Conservation (phyloP, 495 filamentous ascomycete species). For the Annulohypoxylon moriforme region DNA sequence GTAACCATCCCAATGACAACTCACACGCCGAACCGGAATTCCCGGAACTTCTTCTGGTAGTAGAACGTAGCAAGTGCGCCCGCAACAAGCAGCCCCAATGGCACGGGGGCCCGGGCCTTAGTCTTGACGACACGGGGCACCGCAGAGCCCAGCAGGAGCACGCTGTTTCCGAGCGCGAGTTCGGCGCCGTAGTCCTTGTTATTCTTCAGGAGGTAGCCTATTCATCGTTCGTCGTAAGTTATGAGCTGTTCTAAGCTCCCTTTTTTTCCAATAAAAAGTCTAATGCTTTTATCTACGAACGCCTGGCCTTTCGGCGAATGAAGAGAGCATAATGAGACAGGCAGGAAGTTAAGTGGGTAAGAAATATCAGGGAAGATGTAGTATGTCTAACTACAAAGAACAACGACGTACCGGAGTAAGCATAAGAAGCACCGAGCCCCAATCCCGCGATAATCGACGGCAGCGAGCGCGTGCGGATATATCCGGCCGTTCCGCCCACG, state of each 20-base stretch:
- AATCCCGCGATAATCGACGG: constrained; percentile 39
- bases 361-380: neutral
- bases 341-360: neutral
- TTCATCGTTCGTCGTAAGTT: neutral
- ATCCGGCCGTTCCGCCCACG: constrained; percentile 40
- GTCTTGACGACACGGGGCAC: constrained; percentile 41
- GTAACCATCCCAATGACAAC: neutral
- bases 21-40: constrained; percentile 40
- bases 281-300: neutral
- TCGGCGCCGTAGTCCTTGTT: constrained; percentile 46
- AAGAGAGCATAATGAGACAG: neutral
- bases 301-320: neutral
- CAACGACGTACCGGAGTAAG: constrained; percentile 33
- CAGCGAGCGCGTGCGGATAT: constrained; percentile 25
- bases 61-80: constrained; percentile 42
- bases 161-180: constrained; percentile 42
- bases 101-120: constrained; percentile 38
- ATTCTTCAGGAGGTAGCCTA: constrained; percentile 42
- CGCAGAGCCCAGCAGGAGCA: constrained; percentile 37
- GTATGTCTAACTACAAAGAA: neutral
- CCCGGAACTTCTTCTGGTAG: constrained; percentile 43
- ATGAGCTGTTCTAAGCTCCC: neutral
- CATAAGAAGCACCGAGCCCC: constrained; percentile 40
- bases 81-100: constrained; percentile 27
- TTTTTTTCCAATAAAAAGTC: neutral